These are phyloP conservation scores for Ogataea wickerhamii DNA, from an alignment of 805 yeast genomes.

Conservation along the genomic window DNA sequence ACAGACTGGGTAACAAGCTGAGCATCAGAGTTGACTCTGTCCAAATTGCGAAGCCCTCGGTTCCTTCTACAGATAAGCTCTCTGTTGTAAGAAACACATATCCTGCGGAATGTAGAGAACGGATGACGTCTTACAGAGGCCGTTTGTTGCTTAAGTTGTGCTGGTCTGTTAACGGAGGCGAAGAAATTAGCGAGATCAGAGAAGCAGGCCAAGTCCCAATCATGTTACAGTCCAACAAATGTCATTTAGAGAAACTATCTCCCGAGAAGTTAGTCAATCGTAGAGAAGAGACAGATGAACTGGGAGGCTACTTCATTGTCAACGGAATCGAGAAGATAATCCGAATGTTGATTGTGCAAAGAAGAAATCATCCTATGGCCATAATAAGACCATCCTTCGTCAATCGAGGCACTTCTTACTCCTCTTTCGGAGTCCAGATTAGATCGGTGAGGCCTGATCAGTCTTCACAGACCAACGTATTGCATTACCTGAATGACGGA, in stretches of 20 bases:
- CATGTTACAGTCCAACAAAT: constrained; percentile 87
- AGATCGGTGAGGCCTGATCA: constrained; percentile 95
- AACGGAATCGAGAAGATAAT: constrained; percentile 96
- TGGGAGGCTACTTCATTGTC: constrained; percentile 94
- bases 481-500: constrained; percentile 94
- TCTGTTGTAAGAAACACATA: constrained; percentile 73
- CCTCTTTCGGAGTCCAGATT: constrained; percentile 89
- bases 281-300: constrained; percentile 90
- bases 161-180: constrained; percentile 88
- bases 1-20: constrained; percentile 79
- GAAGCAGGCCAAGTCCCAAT: constrained; percentile 90
- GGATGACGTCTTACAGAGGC: constrained; percentile 79
- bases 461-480: constrained; percentile 95
- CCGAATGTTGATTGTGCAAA: constrained; percentile 96
- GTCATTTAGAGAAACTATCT: constrained; percentile 80
- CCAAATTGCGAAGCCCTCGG: constrained; percentile 80
- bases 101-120: constrained; percentile 89
- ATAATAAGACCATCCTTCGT: constrained; percentile 90
- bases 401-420: constrained; percentile 88
- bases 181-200: constrained; percentile 73
- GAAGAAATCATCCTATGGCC: constrained; percentile 98
- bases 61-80: constrained; percentile 64
- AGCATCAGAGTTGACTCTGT: constrained; percentile 84
- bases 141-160: constrained; percentile 72
- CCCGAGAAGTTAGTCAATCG: constrained; percentile 75